Conservation (phyloP, 345 rosid genomes). For the Leavenworthia alabamica region DNA sequence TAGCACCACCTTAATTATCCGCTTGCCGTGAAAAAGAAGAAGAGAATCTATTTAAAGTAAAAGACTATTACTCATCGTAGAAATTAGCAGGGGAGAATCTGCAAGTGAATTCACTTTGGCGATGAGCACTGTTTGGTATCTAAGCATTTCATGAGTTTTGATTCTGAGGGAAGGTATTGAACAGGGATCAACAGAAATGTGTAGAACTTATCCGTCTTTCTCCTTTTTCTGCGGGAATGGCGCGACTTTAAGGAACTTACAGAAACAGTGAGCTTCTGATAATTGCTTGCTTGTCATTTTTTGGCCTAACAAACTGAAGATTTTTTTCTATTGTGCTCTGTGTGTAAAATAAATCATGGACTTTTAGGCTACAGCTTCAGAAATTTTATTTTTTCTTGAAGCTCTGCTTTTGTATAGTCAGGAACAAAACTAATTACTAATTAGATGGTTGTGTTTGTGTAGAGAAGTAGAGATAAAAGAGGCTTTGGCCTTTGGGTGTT, state of each 20-base stretch:
- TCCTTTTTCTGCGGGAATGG: conserved; percentile 32
- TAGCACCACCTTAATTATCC: neutral
- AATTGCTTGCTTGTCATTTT: conserved; percentile 12
- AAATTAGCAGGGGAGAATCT: conserved; percentile 14
- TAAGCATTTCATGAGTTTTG: neutral
- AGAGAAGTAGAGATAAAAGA: conserved; percentile 24
- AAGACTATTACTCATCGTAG: conserved; percentile 1
- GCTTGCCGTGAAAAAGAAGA: conserved; percentile 11
- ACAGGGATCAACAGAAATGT: conserved; percentile 6
- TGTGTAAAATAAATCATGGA: conserved; percentile 22
- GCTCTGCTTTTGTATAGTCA: conserved; percentile 25
- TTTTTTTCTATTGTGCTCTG: neutral
- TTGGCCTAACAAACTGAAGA: conserved; percentile 14
- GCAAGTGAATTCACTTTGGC: neutral
- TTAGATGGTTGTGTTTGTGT: conserved; percentile 23
- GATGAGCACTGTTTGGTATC: neutral
- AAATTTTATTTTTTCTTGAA: conserved; percentile 19
- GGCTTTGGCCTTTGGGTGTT: conserved; percentile 7
- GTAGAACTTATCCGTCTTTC: conserved; percentile 25
- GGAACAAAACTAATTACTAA: conserved; percentile 13
- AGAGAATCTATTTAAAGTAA: neutral
- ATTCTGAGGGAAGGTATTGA: conserved; percentile 8
- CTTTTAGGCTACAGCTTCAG: conserved; percentile 17
- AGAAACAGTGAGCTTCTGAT: conserved; percentile 14
- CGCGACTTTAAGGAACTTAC: conserved; percentile 23